Conservation (phyloP, 805 yeast genomes). For the Lipomyces yamanashiensis region DNA sequence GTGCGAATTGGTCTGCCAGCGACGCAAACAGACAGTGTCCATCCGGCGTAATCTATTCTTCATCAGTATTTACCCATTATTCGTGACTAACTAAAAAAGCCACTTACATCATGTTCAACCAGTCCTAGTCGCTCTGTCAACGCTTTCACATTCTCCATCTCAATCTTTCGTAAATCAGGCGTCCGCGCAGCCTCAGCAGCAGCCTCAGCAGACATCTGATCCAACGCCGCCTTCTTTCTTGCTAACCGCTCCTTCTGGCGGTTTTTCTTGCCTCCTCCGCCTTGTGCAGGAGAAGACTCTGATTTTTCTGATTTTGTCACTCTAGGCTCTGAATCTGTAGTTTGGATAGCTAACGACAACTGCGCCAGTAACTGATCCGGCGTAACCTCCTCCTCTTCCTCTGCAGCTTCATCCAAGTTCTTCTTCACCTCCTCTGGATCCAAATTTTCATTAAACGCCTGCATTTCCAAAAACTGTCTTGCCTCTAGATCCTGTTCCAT, state of each 20-base stretch:
- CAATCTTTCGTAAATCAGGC: conserved; percentile 73
- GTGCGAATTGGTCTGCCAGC: conserved; percentile 71
- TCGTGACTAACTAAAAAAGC: background rate
- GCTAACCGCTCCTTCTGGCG: conserved; percentile 85
- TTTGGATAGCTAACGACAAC: conserved; percentile 49
- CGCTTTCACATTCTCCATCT: conserved; percentile 66
- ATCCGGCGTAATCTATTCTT: conserved; percentile 60
- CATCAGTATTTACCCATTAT: no score
- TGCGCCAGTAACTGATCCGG: conserved; percentile 62
- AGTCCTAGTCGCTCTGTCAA: conserved; percentile 17
- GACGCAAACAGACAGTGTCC: conserved; percentile 94
- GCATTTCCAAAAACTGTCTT: conserved; percentile 61
- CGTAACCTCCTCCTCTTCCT: conserved; percentile 42
- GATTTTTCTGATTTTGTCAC: background rate
- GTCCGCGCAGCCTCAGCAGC: conserved; percentile 64
- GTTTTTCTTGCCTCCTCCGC: conserved; percentile 53
- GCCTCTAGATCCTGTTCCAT: conserved; percentile 61
- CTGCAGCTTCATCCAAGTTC: conserved; percentile 24
- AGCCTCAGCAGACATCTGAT: conserved; percentile 68
- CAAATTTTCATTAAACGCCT: background rate
- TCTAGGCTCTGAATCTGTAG: background rate
- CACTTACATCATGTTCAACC: conserved; percentile 29
- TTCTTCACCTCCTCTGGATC: conserved; percentile 13
- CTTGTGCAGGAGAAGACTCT: background rate
- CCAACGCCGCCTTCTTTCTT: conserved; percentile 70